These are phyloP conservation scores for Corynascus novoguineensis DNA, from an alignment of 495 filamentous ascomycete species.

Conservation along the genomic window DNA sequence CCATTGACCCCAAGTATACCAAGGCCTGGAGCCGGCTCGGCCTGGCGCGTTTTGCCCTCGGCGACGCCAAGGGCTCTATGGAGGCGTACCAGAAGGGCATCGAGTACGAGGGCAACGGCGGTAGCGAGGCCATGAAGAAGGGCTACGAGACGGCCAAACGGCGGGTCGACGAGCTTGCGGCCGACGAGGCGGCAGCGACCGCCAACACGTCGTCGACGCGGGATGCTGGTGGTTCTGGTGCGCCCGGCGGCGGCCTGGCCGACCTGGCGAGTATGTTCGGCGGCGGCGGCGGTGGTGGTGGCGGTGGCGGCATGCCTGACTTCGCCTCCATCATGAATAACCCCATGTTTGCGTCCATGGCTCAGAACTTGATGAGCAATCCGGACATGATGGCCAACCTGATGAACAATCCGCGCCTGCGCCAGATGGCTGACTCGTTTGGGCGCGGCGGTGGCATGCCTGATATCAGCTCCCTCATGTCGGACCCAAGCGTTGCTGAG, in stretches of 20 bases:
- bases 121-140: constrained; percentile 83
- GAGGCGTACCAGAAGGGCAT: constrained; percentile 93
- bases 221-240: constrained; percentile 35
- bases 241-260: constrained; percentile 43
- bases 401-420: constrained; percentile 87
- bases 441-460: constrained; percentile 69
- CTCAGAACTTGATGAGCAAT: constrained; percentile 94
- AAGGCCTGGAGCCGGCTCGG: constrained; percentile 94
- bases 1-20: constrained; percentile 83
- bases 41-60: constrained; percentile 81
- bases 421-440: constrained; percentile 72
- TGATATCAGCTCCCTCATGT: constrained; percentile 77
- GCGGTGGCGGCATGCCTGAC: constrained; percentile 75
- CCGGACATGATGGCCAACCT: constrained; percentile 81
- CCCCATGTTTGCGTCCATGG: constrained; percentile 95
- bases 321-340: constrained; percentile 83
- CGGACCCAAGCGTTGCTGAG: constrained; percentile 82
- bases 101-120: constrained; percentile 87
- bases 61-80: constrained; percentile 84
- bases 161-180: constrained; percentile 67
- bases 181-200: constrained; percentile 37
- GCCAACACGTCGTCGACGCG: constrained; percentile 27
- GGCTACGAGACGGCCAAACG: constrained; percentile 87
- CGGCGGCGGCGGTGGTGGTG: constrained; percentile 49
- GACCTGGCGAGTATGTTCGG: constrained; percentile 68